Conservation (phyloP, 371 early-diverging fungal species). For the Gilbertella persicaria region DNA sequence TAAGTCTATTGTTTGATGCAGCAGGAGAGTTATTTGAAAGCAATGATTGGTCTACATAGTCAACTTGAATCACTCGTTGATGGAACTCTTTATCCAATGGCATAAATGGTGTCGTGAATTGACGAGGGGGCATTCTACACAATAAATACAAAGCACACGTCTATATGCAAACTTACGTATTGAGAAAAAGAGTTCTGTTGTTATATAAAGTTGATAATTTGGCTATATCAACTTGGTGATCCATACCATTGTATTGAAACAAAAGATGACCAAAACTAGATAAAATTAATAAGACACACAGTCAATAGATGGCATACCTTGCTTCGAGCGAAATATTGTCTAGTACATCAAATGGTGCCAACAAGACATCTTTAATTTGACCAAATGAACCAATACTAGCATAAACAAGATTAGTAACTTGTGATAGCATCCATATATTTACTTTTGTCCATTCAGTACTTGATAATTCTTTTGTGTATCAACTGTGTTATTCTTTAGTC, state of each 20-base stretch:
- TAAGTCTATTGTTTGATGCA: slow-evolving; percentile 2
- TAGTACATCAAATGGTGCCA: slow-evolving; percentile 8
- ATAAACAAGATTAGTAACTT: not conserved
- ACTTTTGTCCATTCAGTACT: not conserved
- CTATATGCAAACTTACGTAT: slow-evolving; percentile 18
- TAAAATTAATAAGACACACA: not conserved
- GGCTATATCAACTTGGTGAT: slow-evolving; percentile 6
- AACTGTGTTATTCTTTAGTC: slow-evolving; percentile 6
- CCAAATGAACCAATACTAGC: slow-evolving; percentile 3
- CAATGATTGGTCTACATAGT: slow-evolving; percentile 29
- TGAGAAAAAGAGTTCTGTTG: slow-evolving; percentile 28
- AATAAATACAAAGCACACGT: not conserved
- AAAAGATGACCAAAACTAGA: slow-evolving; percentile 42
- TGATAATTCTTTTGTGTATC: not conserved
- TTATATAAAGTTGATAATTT: slow-evolving; percentile 8
- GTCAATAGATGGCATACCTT: slow-evolving; percentile 17
- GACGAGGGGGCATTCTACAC: slow-evolving; percentile 32
- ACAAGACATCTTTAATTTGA: slow-evolving; percentile 18
- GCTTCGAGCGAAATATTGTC: slow-evolving; percentile 30
- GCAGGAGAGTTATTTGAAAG: not conserved
- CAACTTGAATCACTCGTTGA: slow-evolving; percentile 26
- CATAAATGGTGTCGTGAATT: slow-evolving; percentile 21
- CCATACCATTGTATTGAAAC: too few relatives aligned
- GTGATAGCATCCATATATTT: not conserved
- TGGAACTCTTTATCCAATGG: slow-evolving; percentile 29